Evolutionary conservation across 1,139 yeast species (phyloP), one percentile per base, ranked within the genome.

Genomic region (Diutina catenulata): DNA sequence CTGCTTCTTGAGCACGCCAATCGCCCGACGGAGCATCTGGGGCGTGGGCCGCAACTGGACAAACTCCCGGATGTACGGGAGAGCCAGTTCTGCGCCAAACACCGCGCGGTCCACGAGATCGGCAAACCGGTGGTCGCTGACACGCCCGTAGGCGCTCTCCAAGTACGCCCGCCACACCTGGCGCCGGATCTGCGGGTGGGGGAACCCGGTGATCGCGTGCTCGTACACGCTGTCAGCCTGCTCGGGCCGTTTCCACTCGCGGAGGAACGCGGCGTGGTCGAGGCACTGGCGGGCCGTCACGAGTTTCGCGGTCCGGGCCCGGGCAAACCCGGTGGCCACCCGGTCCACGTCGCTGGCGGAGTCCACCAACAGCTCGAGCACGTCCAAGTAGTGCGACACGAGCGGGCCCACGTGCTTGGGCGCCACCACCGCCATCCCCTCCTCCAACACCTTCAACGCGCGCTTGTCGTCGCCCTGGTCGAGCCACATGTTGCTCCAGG

Each of bases 121-220:
- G n/a, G 20, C 25, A 15, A 13, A 31, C 5, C 35, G 24, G 3
- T 16, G 7, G 5, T 20, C 24, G 10, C 25, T 21, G 4, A 31
- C 35, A 2, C 25, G 35, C 7, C 11, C 6, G 21, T 19, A 31
- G 9, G 35, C 35, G 42, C 73, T 76, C 1, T 69, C 58, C 28
- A 87, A 51, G 52, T 86, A 87, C 9, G 72, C 59, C 42, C 71
- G 74, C 91, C 93, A 84, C 22, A 87, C 64, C 46, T 83, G 86
- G 49, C 69, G 79, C 37, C 50, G 50, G 13, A 78, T 77, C 3
- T 70, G 64, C 1, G 81, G 77, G 45, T 76, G 79, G 19, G 51
- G 48, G 52, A 87, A 87, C 13, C 71, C 48, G 7, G 59, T 63
- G 22, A 84, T 52, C 0, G 88, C 93, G 11, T 71, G 57, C 50